A percentile compares a stretch with the other conserved stretches of the same genome.
These are phyloP conservation scores for Venturia pyrina DNA, from an alignment of 2,329 filamentous ascomycete species.

Conservation along the genomic window DNA sequence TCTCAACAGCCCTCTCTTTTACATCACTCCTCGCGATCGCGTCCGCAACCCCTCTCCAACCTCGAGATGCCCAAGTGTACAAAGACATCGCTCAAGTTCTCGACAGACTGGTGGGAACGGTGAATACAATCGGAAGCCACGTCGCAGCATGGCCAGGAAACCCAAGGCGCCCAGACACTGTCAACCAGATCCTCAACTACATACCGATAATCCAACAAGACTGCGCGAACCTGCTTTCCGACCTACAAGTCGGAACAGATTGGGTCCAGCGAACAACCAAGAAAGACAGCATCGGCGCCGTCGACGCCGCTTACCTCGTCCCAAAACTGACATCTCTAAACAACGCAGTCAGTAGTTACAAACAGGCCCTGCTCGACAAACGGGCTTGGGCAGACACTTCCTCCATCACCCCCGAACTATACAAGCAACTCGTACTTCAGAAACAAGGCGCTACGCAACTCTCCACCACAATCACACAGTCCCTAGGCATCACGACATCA, in stretches of 20 bases:
- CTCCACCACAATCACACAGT: background rate
- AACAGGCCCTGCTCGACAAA: background rate
- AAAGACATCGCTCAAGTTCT: background rate
- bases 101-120: background rate
- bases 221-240: background rate
- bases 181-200: background rate
- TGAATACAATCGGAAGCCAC: background rate
- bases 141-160: background rate
- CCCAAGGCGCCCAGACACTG: background rate
- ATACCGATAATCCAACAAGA: background rate
- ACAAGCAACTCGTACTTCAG: background rate
- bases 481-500: background rate
- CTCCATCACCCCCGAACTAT: background rate
- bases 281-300: background rate
- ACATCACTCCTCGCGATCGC: background rate
- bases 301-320: background rate
- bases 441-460: background rate
- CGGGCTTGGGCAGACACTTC: background rate
- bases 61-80: background rate
- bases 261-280: background rate
- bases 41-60: background rate
- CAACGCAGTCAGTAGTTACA: background rate
- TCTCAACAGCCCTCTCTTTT: background rate
- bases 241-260: background rate
- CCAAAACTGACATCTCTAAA: background rate